phyloP scores from a whole-genome alignment of 1,284 basidiomycete species.

The Thecaphora frezii region DNA sequence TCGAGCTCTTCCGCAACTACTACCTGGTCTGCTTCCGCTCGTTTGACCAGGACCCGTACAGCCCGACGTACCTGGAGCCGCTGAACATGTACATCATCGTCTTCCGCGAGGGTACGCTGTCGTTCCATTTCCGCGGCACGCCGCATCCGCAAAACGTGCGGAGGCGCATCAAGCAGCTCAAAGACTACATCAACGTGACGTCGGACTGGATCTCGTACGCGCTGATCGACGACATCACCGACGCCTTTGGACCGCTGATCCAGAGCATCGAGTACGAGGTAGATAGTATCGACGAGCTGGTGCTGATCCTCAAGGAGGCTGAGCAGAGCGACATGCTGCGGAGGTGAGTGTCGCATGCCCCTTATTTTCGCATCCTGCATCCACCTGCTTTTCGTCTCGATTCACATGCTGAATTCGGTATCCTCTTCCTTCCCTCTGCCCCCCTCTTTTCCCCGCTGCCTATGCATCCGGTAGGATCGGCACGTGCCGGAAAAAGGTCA shows the following conservation, averaged over 20 bases:
- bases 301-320: constrained; percentile 86
- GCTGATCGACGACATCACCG: constrained; percentile 98
- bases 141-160: constrained; percentile 98
- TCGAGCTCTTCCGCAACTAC: constrained; percentile 97
- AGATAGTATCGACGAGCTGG: constrained; percentile 96
- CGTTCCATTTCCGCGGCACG: constrained; percentile 97
- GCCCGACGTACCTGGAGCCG: constrained; percentile 94
- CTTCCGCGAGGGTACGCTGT: constrained; percentile 92
- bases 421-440: no score
- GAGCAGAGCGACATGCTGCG: constrained; percentile 79
- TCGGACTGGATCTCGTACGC: constrained; percentile 99
- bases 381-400: no score
- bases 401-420: no score
- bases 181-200: constrained; percentile 97
- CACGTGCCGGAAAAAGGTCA: constrained; percentile 98
- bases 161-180: constrained; percentile 95
- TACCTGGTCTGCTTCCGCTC: constrained; percentile 99
- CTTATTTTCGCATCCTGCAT: no score
- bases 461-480: constrained; percentile 70
- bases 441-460: background rate
- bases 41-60: constrained; percentile 98
- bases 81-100: constrained; percentile 99
- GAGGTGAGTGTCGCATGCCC: constrained; percentile 4
- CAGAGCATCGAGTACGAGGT: constrained; percentile 99
- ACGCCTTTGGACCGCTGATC: constrained; percentile 97